Evolutionary conservation across 345 rosid species (phyloP), one percentile per base, ranked within the genome.

Genomic region (Moringa oleifera): DNA sequence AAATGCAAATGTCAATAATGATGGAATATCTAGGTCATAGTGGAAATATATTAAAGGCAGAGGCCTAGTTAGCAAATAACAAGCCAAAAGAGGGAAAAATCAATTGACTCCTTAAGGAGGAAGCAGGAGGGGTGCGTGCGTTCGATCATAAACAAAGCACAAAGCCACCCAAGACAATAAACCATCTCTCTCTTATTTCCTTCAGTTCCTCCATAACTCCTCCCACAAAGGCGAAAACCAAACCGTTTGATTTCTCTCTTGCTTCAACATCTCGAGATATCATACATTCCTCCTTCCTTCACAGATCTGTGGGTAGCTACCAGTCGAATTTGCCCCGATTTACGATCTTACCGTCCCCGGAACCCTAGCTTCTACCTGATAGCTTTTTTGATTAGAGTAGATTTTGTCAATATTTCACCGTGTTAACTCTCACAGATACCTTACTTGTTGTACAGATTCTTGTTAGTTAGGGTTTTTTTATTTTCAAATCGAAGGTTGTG

Each of bases 381-480:
- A 5, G 12, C 47, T 28, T 9, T 41, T 41, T 41, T 41, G 47
- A 7, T 11, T 9, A 15, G 12, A 7, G 16, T 41, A 4, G 47
- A 41, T 41, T 41, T 11, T 11, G 47, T 41, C 17, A 41, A 41
- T 41, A 41, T 41, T 41, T 41, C 47, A 9, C 17, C 12, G 47
- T 7, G 6, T 41, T 41, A 11, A 16, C 47, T 16, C 47, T 41
- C 12, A 15, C 24, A 20, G 57, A 53, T 5, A 53, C 51, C 36
- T n/a, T 68, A 65, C 74, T 52, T 66, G 46, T 56, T 25, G 22
- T 57, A 7, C 9, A 31, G 47, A 33, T 57, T 31, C 24, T 60
- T 19, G 41, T 21, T 68, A 51, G 79, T 78, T 69, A 73, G 80
- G 79, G 63, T 61, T 70, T 75, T 63, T 52, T 8, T 62, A 63